Conservation (phyloP, 495 filamentous ascomycete species). For the Hyaloscypha finlandica region DNA sequence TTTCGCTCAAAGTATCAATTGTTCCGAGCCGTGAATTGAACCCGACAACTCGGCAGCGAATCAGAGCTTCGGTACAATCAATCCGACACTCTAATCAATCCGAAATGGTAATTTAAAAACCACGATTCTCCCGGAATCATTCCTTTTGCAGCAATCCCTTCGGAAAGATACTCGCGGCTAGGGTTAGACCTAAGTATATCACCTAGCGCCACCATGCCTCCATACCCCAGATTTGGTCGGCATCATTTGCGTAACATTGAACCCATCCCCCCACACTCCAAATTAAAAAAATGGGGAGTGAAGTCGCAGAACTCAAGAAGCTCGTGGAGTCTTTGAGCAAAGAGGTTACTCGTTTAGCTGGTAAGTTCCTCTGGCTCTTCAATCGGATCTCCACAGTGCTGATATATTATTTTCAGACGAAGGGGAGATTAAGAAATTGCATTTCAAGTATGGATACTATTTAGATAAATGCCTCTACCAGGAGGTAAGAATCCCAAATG, state of each 20-base stretch:
- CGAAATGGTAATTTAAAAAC: not conserved
- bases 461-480: constrained; percentile 61
- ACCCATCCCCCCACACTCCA: not conserved
- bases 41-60: constrained; percentile 1
- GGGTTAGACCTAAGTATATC: not conserved
- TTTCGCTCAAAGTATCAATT: not conserved
- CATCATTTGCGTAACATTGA: not conserved
- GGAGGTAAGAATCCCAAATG: constrained; percentile 38
- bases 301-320: constrained; percentile 46
- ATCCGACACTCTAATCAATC: not conserved
- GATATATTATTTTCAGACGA: constrained; percentile 37
- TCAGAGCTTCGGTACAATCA: constrained; percentile 5
- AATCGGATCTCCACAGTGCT: constrained; percentile 3
- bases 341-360: constrained; percentile 40
- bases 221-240: not conserved
- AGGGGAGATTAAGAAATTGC: constrained; percentile 53
- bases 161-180: constrained; percentile 7
- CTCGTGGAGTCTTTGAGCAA: constrained; percentile 41
- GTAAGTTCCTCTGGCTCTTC: constrained; percentile 20
- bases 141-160: not conserved
- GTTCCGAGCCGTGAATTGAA: not conserved
- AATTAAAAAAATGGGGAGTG: constrained; percentile 35
- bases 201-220: constrained; percentile 7
- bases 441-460: constrained; percentile 61
- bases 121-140: not conserved